A percentile compares a stretch with the other conserved stretches of the same genome.
Evolutionary conservation across 2,329 filamentous ascomycete genomes (phyloP).

Genomic region (Neurospora sp.): DNA sequence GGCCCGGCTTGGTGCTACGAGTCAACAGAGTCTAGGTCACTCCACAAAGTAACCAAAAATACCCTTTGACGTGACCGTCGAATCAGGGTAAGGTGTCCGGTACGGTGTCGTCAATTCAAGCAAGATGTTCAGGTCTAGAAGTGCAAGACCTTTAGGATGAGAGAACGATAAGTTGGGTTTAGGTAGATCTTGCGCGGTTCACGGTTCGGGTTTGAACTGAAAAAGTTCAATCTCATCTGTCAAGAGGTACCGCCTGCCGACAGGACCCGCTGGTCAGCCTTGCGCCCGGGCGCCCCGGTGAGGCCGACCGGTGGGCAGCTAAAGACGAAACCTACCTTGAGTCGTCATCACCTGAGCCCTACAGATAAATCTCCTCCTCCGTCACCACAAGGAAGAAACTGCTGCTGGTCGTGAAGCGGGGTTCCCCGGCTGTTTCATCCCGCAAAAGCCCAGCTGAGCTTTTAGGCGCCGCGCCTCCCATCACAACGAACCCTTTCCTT

Average conservation of each 20-base stretch:
- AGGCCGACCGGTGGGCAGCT: neutral
- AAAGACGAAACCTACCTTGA: neutral
- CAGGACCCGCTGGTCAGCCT: neutral
- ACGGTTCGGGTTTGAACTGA: neutral
- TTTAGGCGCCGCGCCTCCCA: neutral
- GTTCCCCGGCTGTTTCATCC: neutral
- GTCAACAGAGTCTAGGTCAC: constrained; percentile 9
- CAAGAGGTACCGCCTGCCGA: neutral
- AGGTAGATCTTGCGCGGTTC: neutral
- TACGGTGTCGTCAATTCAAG: neutral
- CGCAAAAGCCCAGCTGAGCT: neutral
- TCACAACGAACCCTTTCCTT: neutral
- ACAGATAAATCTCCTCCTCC: neutral
- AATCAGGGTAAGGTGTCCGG: neutral
- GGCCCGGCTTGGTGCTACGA: neutral
- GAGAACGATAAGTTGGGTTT: neutral
- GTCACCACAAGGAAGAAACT: neutral
- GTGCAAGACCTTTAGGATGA: neutral
- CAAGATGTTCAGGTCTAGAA: neutral
- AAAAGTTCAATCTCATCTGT: neutral
- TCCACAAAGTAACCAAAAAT: constrained; percentile 15
- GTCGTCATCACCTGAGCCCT: neutral
- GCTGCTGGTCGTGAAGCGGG: neutral
- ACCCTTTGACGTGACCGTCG: neutral
- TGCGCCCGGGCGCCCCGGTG: neutral